Conservation (phyloP, 371 early-diverging fungal species). For the Rhizopus sp. region DNA sequence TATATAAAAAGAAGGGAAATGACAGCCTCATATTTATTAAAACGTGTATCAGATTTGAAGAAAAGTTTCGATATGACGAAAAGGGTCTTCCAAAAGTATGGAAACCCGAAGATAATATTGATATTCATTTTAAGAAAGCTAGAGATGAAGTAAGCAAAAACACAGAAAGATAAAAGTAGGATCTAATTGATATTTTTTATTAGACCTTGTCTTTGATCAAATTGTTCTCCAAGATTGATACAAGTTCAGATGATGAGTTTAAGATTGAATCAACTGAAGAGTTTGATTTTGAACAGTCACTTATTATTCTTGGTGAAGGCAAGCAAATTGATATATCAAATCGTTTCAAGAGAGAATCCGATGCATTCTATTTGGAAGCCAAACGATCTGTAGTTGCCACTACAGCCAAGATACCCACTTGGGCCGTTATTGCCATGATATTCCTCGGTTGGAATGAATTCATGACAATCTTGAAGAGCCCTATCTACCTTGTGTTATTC, state of each 20-base stretch:
- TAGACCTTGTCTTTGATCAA: slow-evolving; percentile 67
- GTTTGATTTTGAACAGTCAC: slow-evolving; percentile 64
- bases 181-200: not conserved
- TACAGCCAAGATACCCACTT: slow-evolving; percentile 84
- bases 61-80: slow-evolving; percentile 91
- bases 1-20: not conserved
- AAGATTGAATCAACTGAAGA: slow-evolving; percentile 49
- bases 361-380: slow-evolving; percentile 91
- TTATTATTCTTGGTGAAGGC: slow-evolving; percentile 65
- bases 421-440: slow-evolving; percentile 79
- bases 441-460: slow-evolving; percentile 95
- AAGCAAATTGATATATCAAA: slow-evolving; percentile 78
- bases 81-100: slow-evolving; percentile 93
- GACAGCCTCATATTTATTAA: not conserved
- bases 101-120: slow-evolving; percentile 94
- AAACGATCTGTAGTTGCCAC: slow-evolving; percentile 92
- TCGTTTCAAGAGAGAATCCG: slow-evolving; percentile 86
- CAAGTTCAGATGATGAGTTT: slow-evolving; percentile 41
- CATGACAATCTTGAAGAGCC: slow-evolving; percentile 78
- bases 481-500: slow-evolving; percentile 72
- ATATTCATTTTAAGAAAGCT: slow-evolving; percentile 76
- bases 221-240: slow-evolving; percentile 62
- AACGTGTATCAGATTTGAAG: slow-evolving; percentile 68
- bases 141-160: slow-evolving; percentile 56
- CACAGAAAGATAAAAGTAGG: not conserved